Percentiles rank a stretch among this genome's conserved stretches.
Conservation (phyloP, 345 rosid species). For the Physaria fendleri region DNA sequence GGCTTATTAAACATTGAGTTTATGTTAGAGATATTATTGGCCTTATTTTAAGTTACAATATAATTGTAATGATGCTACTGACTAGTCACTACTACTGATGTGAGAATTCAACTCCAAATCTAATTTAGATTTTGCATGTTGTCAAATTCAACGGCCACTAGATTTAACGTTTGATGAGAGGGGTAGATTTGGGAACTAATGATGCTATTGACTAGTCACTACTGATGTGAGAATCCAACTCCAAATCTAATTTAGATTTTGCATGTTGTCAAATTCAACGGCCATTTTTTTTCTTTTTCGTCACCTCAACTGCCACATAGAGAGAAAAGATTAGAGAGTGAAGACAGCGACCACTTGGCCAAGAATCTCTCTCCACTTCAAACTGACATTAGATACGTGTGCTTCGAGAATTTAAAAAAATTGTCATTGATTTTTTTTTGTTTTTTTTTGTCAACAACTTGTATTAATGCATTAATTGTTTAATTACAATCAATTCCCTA, state of each 20-base stretch:
- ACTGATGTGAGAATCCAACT: constrained; percentile 37
- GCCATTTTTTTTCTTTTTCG: too few relatives aligned
- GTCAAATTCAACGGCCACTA: constrained; percentile 16
- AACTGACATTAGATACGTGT: constrained; percentile 17
- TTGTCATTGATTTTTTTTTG: too few relatives aligned
- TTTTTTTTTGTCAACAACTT: too few relatives aligned
- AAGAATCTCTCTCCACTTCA: constrained; percentile 20
- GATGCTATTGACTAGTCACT: too few relatives aligned
- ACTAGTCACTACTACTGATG: too few relatives aligned
- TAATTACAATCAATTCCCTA: too few relatives aligned
- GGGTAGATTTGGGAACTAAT: constrained; percentile 23
- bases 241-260: constrained; percentile 37
- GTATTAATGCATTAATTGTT: too few relatives aligned
- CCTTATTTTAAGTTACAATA: too few relatives aligned
- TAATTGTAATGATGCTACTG: too few relatives aligned
- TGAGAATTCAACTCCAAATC: constrained; percentile 32
- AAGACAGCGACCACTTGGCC: constrained; percentile 32
- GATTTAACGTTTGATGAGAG: constrained; percentile 28
- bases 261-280: constrained; percentile 32
- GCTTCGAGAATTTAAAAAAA: neutral
- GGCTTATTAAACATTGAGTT: too few relatives aligned
- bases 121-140: constrained; percentile 36
- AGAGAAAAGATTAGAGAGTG: constrained; percentile 30
- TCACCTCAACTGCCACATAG: constrained; percentile 32
- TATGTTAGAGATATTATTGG: too few relatives aligned